Evolutionary conservation across 1,284 basidiomycete genomes (phyloP).

Genomic region (Cryptococcus deneoformans): DNA sequence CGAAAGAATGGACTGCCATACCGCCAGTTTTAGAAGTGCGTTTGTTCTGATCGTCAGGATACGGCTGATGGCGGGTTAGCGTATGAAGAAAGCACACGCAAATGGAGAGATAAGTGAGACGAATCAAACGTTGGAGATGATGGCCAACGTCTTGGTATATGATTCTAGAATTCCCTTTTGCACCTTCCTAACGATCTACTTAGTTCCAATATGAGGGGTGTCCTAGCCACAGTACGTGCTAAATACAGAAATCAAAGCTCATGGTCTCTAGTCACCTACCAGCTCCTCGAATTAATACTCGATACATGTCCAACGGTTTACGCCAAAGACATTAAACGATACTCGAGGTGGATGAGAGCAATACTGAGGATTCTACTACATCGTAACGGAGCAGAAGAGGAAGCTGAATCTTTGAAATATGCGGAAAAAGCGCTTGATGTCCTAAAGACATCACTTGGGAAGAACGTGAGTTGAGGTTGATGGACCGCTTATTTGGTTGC

Average conservation of each 20-base stretch:
- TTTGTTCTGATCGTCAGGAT: neutral
- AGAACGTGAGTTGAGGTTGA: neutral
- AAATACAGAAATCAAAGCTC: neutral
- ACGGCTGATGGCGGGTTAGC: neutral
- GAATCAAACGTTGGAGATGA: conserved; percentile 3
- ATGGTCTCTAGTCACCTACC: neutral
- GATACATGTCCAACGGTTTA: neutral
- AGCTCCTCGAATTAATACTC: conserved; percentile 1
- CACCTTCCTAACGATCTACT: neutral
- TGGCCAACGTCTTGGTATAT: conserved; percentile 5
- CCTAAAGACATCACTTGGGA: neutral
- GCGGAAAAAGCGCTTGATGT: neutral
- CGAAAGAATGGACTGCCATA: neutral
- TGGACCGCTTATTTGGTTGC: neutral
- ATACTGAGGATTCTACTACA: neutral
- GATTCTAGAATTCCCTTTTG: neutral
- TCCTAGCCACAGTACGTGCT: neutral
- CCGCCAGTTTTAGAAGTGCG: neutral
- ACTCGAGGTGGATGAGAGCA: conserved; percentile 7
- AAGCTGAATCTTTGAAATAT: neutral
- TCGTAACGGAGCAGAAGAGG: neutral
- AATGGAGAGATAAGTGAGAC: neutral
- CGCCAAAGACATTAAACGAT: conserved; percentile 3
- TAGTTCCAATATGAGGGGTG: conserved; percentile 5
- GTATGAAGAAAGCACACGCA: neutral